Percentiles rank a stretch among this genome's conserved stretches.
Evolutionary conservation across 2,329 filamentous ascomycete genomes (phyloP).

Genomic region (Calonectria pteridis): DNA sequence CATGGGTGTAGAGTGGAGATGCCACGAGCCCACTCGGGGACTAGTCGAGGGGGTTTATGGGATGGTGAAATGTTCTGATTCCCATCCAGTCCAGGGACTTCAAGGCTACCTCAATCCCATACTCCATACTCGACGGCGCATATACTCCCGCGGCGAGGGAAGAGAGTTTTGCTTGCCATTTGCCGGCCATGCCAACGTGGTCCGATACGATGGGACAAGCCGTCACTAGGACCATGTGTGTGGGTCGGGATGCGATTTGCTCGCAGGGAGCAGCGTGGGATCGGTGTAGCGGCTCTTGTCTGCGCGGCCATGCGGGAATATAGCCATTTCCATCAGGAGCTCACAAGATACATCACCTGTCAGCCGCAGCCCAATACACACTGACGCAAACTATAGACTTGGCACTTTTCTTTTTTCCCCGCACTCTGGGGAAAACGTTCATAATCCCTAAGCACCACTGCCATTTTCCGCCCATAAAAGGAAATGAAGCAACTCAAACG

Average conservation of each 20-base stretch:
- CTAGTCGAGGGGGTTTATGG: background rate
- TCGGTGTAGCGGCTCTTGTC: background rate
- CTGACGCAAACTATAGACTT: background rate
- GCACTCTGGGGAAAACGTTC: background rate
- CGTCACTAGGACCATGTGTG: background rate
- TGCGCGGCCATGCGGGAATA: background rate
- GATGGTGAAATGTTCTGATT: background rate
- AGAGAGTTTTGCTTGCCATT: background rate
- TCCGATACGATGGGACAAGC: background rate
- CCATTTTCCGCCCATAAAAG: background rate
- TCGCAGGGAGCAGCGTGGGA: background rate
- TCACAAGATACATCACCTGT: background rate
- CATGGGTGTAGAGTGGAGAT: background rate
- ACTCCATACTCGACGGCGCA: background rate
- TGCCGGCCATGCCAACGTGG: background rate
- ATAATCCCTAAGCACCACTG: background rate
- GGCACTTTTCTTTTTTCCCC: background rate
- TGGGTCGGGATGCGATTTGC: background rate
- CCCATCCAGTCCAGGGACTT: background rate
- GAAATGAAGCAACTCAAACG: background rate
- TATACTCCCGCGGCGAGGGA: background rate
- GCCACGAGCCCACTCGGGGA: background rate
- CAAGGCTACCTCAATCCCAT: background rate
- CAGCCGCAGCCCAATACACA: background rate
- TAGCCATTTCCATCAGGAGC: background rate